phyloP scores from a whole-genome alignment of 257 asterid genomes.

The Cordia subcordata region DNA sequence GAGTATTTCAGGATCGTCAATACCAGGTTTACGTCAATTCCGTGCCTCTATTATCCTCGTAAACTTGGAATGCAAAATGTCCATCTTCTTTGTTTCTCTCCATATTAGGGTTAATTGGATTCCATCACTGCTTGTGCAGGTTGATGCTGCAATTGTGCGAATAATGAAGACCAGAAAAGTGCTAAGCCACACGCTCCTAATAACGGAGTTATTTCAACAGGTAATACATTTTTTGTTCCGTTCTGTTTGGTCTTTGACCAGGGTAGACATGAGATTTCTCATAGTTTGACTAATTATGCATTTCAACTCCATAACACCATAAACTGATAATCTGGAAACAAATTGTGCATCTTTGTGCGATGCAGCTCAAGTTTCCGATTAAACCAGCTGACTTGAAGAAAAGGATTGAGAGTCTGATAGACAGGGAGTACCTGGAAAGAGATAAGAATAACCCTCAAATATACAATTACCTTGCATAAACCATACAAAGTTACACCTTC shows the following conservation, averaged over 20 bases:
- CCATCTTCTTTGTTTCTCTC: background rate
- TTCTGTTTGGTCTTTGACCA: background rate
- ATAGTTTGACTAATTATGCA: too few species aligned
- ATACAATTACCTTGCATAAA: constrained; percentile 89
- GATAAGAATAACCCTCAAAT: constrained; percentile 91
- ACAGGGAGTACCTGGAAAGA: constrained; percentile 87
- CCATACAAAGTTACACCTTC: constrained; percentile 10
- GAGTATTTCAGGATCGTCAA: constrained; percentile 93
- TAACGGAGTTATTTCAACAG: constrained; percentile 98
- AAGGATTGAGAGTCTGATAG: constrained; percentile 93
- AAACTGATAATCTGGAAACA: background rate
- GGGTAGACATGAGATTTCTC: background rate
- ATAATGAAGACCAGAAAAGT: constrained; percentile 96
- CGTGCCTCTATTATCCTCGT: constrained; percentile 5
- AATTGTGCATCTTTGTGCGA: background rate
- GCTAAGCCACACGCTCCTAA: constrained; percentile 88
- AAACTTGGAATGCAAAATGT: background rate
- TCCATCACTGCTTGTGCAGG: constrained; percentile 34
- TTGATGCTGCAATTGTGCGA: constrained; percentile 98
- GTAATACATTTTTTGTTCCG: constrained; percentile 25
- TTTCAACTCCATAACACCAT: background rate
- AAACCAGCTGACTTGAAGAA: constrained; percentile 98
- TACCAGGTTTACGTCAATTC: constrained; percentile 55
- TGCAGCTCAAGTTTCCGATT: constrained; percentile 95
- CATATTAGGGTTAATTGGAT: too few species aligned